Evolutionary conservation across 2,329 filamentous ascomycete genomes (phyloP), one percentile per base, ranked within the genome.

Genomic region (Fusarium xylarioides): DNA sequence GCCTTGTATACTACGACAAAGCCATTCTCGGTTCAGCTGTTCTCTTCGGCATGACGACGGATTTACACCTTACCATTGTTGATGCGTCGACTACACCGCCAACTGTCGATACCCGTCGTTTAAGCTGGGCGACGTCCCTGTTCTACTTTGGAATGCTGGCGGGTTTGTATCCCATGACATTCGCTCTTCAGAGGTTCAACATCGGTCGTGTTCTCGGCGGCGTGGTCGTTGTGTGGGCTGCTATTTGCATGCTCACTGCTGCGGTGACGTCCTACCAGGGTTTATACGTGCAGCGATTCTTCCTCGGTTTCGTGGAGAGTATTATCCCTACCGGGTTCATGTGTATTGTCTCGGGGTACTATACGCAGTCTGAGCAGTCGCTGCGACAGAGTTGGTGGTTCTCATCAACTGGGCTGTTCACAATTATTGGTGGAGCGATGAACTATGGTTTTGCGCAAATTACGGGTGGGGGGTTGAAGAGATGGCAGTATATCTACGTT

Each of bases 91-190:
- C 82, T 1, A 79, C 74, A 2, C 90, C 91, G 0, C 86, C 88
- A 2, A 87, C 87, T 0, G 88, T 87, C 21, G 88, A 92, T 77
- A 94, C 93, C 0, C 86, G 88, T 1, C 87, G 92, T 16, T 86
- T 95, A 34, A 91, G 88, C 73, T 95, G 92, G 92, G 92, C 92
- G 5, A 94, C 92, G 0, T 94, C 91, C 0, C 85, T 94, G 76
- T 94, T 95, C 83, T 95, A 94, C 83, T 94, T 95, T 74, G 92
- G 92, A 42, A 93, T 93, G 91, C 85, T 95, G 5, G 90, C 88
- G 1, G 92, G 92, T 0, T 83, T 93, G 7, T 94, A 93, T 70
- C 92, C 92, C 4, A 90, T 94, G 88, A 91, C 91, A 0, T 93
- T 92, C 67, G 84, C 88, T 1, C 84, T 93, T 3, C 92, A 95